Evolutionary conservation across 441 rosid species (phyloP).

Genomic region (Hura crepitans): DNA sequence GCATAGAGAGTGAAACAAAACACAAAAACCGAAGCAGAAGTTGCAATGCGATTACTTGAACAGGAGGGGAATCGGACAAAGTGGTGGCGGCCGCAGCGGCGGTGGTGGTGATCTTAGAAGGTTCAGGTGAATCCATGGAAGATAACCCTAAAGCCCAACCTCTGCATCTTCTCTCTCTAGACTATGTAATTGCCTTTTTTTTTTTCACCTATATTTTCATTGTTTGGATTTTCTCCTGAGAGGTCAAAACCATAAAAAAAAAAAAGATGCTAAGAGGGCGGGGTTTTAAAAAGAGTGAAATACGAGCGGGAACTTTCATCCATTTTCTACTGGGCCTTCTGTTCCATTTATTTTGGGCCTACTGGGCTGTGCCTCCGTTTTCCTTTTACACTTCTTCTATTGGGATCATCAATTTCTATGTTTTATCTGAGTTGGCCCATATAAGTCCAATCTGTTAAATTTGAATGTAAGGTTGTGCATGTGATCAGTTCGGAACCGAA

Average conservation of each 20-base stretch:
- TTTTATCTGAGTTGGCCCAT: too few relatives aligned
- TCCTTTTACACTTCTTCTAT: too few relatives aligned
- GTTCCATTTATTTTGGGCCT: neutral
- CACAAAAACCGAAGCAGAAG: neutral
- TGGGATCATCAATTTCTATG: too few relatives aligned
- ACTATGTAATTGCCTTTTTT: neutral
- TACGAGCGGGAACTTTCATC: slow-evolving; percentile 43
- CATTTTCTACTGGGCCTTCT: neutral
- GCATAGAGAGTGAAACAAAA: neutral
- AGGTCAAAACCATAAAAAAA: neutral
- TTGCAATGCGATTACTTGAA: slow-evolving; percentile 30
- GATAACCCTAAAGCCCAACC: slow-evolving; percentile 17
- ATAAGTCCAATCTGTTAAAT: too few relatives aligned
- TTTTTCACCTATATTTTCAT: neutral
- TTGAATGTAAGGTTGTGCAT: too few relatives aligned
- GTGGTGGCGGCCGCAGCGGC: neutral
- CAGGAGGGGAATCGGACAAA: slow-evolving; percentile 32
- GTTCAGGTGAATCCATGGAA: slow-evolving; percentile 46
- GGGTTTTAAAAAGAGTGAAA: slow-evolving; percentile 34
- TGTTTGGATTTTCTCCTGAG: neutral
- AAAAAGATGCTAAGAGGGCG: slow-evolving; percentile 24
- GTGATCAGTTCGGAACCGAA: too few relatives aligned
- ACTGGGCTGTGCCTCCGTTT: neutral
- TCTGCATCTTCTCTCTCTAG: slow-evolving; percentile 30
- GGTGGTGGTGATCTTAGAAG: slow-evolving; percentile 14